Conservation (phyloP, 108 stramenopile species). For the Discostella pseudostelligera region DNA sequence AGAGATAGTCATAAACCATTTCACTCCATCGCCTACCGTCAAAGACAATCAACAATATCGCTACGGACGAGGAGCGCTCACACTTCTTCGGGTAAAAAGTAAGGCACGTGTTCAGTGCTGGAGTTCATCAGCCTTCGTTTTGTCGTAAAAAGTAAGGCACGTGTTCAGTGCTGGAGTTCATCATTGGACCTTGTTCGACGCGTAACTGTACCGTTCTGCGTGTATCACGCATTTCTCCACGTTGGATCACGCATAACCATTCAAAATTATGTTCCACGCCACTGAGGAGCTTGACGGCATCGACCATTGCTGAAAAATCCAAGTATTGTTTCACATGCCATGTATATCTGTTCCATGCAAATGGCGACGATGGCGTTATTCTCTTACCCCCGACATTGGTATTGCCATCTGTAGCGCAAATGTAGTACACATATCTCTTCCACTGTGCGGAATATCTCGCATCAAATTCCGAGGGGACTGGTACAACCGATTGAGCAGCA, state of each 20-base stretch:
- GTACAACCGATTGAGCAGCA: conserved; percentile 11
- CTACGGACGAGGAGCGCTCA: not conserved
- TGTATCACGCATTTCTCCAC: conserved; percentile 30
- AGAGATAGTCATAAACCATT: too few relatives aligned
- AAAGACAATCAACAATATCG: not conserved
- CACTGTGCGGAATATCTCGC: conserved; percentile 33
- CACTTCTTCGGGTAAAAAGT: conserved; percentile 22
- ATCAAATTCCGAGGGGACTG: conserved; percentile 29
- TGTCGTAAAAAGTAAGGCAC: conserved; percentile 28
- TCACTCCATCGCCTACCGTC: too few relatives aligned
- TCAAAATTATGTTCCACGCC: conserved; percentile 32
- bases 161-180: not conserved
- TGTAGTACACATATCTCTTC: conserved; percentile 34
- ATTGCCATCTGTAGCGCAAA: conserved; percentile 3
- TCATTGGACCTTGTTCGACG: conserved; percentile 18
- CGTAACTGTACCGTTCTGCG: conserved; percentile 13
- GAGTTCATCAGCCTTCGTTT: not conserved
- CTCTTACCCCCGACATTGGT: not conserved
- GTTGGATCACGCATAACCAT: conserved; percentile 32
- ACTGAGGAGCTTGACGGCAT: conserved; percentile 21
- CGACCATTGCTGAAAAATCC: conserved; percentile 18
- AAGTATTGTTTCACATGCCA: conserved; percentile 18
- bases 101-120: conserved; percentile 23
- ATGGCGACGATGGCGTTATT: conserved; percentile 15
- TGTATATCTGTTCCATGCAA: conserved; percentile 24